Evolutionary conservation across 768 basidiomycete species (phyloP).

Genomic region (Suillus occidentalis): DNA sequence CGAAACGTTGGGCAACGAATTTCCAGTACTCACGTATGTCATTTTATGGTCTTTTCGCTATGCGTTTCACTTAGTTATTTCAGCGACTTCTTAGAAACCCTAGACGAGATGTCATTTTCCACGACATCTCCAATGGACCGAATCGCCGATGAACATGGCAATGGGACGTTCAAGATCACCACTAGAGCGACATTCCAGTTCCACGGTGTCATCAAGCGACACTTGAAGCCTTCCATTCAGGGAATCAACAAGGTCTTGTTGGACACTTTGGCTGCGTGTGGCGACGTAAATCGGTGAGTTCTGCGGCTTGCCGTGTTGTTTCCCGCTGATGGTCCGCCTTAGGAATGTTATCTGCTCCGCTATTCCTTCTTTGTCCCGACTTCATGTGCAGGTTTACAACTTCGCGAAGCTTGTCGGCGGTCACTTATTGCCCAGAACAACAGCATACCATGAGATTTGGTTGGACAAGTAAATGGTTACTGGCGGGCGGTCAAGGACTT

Average conservation of each 20-base stretch:
- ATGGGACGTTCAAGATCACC: slow-evolving; percentile 94
- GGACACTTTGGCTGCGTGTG: slow-evolving; percentile 97
- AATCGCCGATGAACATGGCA: slow-evolving; percentile 94
- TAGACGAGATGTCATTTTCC: too few relatives aligned
- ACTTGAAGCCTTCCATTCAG: slow-evolving; percentile 95
- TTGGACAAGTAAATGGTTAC: slow-evolving; percentile 95
- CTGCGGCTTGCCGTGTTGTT: background rate
- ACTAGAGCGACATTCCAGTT: slow-evolving; percentile 99
- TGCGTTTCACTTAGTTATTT: too few relatives aligned
- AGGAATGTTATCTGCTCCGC: slow-evolving; percentile 92
- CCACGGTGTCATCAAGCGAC: slow-evolving; percentile 97
- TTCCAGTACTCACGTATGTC: too few relatives aligned
- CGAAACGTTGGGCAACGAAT: too few relatives aligned
- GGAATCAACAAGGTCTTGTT: slow-evolving; percentile 88
- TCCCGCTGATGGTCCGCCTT: slow-evolving; percentile 11
- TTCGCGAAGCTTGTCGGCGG: slow-evolving; percentile 85
- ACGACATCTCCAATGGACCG: too few relatives aligned
- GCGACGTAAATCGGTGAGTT: slow-evolving; percentile 89
- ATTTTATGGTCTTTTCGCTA: too few relatives aligned
- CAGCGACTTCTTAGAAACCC: too few relatives aligned
- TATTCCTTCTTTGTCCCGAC: slow-evolving; percentile 83
- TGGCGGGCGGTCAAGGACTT: slow-evolving; percentile 90
- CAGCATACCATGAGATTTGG: slow-evolving; percentile 99
- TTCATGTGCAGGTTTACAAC: slow-evolving; percentile 80
- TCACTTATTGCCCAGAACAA: slow-evolving; percentile 84